Evolutionary conservation across 371 early-diverging fungal genomes (phyloP), one percentile per base, ranked within the genome.

Genomic region (Rhizopus delemar): DNA sequence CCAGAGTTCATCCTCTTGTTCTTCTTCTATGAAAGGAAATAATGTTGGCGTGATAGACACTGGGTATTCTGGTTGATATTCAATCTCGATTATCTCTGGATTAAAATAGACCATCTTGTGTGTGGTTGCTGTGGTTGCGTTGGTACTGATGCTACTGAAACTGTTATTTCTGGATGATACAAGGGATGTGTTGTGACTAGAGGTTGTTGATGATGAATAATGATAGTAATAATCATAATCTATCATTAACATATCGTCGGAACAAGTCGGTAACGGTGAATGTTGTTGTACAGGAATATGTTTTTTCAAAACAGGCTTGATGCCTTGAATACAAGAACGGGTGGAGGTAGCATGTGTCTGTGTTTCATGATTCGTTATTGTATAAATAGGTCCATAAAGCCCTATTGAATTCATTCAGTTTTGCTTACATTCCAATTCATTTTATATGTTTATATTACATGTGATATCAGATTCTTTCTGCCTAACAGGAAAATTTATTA

Each of bases 391-490:
- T 12, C 71, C 71, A 59, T 67, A 71, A 5, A 71, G 46, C 71
- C 71, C 71, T 71, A 59, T 31, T 35, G 41, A 38, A 38, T n/a
- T 48, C 28, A 51, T 15, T n/a, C 22, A 36, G n/a, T n/a, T 22
- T 22, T 22, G 22, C 22, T 22, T 22, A 22, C 22, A 22, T 22
- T 22, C 22, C 22, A 22, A 22, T 39, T 15, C 13, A 34, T 33
- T 33, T 32, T 35, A 13, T 35, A 5, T 36, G 5, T 16, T 29
- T 28, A n/a, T 28, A 34, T 64, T 71, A 71, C 71, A 71, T 61
- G 71, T 71, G 57, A 71, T 71, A 59, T 71, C 71, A 55, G 63
- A 64, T 59, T 67, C 66, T 34, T 66, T 66, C 56, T 69, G 73
- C 69, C 63, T 62, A 22, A 22, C 1, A 22, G 22, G 22, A 22